Evolutionary conservation across 2,329 filamentous ascomycete genomes (phyloP), one percentile per base, ranked within the genome.

Genomic region (Colletotrichum echinochloae): DNA sequence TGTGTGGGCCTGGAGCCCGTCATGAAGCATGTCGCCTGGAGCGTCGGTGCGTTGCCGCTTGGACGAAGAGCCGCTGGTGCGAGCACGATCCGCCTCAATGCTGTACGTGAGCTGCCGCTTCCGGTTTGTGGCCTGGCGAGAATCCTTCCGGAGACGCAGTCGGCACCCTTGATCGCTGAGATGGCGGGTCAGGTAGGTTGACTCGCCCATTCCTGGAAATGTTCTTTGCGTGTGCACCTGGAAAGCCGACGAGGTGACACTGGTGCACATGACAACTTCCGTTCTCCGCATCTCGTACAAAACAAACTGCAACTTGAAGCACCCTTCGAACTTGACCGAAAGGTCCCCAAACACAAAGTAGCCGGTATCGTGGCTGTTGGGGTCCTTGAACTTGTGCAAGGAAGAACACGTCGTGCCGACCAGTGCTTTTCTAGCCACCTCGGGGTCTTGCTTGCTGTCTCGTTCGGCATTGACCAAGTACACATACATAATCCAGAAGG

Each of bases 301-400:
- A 59, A 89, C 91, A 78, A 97, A 97, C 65, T 90, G 88, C 48
- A 97, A 85, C 44, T 91, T 86, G 77, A 90, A 95, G 26, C 84
- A 85, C 37, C 94, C 94, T 75, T 92, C 89, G 30, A 90, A 84
- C 77, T 92, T 92, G 71, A 95, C 90, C 0, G 93, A 96, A 28
- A 97, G 84, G 79, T 97, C 94, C 6, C 92, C 92, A 80, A 97
- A 97, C n/a, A 97, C 91, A 77, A 97, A 97, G 81, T 94, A 97
- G 0, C 91, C 94, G 14, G 92, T 92, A 79, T 96, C 93, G 83
- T 84, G 85, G 77, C 94, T 94, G 76, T 91, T 87, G 3, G 89
- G 86, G 77, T 97, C 93, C 79, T 96, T 95, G 64, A 97, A 83
- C 64, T 93, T 88, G 79, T 97, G 93, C 59, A 96, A 85, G 11